phyloP scores from a whole-genome alignment of 2,329 filamentous ascomycete species.

The Xylaria digitata region DNA sequence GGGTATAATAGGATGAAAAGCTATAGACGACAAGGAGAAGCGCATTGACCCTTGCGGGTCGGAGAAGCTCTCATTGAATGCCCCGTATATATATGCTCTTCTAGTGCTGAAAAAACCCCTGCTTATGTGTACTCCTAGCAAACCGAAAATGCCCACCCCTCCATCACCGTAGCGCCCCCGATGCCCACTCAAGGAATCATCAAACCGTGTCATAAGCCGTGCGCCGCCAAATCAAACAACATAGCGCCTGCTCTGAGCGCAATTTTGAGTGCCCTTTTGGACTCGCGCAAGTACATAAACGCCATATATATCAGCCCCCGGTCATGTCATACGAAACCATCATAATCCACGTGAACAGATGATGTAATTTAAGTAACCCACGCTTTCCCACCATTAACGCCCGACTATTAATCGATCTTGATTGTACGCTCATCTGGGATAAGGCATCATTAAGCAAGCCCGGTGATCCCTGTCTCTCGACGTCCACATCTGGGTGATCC shows the following conservation, averaged over 20 bases:
- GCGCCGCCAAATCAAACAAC: not conserved
- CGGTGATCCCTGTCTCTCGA: constrained; percentile 59
- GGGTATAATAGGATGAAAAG: not conserved
- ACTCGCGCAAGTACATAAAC: constrained; percentile 4
- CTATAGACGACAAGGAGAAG: not conserved
- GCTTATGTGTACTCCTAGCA: not conserved
- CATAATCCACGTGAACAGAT: not conserved
- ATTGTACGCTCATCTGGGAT: not conserved
- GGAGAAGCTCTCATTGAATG: not conserved
- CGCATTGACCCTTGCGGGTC: constrained; percentile 1
- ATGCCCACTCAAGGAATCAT: constrained; percentile 20
- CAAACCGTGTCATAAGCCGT: not conserved
- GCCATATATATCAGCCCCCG: not conserved
- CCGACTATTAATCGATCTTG: not conserved
- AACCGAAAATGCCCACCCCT: not conserved
- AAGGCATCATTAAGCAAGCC: constrained; percentile 16
- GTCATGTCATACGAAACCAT: not conserved
- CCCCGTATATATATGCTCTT: constrained; percentile 11
- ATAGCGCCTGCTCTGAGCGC: constrained; percentile 1
- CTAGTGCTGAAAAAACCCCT: not conserved
- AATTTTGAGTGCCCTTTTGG: not conserved
- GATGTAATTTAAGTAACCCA: constrained; percentile 16
- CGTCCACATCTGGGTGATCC: constrained; percentile 86
- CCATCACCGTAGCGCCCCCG: constrained; percentile 5
- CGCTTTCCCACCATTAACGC: constrained; percentile 5